These are phyloP conservation scores for Diversispora epigaea DNA, from an alignment of 192 early-diverging fungal species.

Conservation along the genomic window DNA sequence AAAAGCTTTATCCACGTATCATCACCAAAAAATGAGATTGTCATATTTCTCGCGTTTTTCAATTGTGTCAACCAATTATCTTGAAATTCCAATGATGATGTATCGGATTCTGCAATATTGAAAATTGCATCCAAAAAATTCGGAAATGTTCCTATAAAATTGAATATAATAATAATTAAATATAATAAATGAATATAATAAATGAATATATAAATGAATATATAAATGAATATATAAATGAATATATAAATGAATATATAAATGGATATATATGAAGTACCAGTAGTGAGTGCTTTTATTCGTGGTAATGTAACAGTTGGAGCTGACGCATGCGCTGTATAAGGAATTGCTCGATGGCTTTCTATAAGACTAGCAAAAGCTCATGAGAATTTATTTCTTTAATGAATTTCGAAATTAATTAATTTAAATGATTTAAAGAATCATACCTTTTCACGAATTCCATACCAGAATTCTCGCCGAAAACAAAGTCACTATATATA, in stretches of 20 bases:
- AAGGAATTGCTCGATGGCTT: conserved; percentile 47
- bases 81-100: conserved; percentile 55
- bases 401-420: neutral
- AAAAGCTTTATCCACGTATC: conserved; percentile 94
- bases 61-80: conserved; percentile 77
- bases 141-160: conserved; percentile 59
- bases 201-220: neutral
- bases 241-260: neutral
- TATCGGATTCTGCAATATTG: conserved; percentile 78
- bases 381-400: conserved; percentile 35
- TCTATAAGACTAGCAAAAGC: conserved; percentile 56
- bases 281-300: conserved; percentile 79
- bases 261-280: conserved; percentile 32
- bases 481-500: conserved; percentile 65
- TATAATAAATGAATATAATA: neutral
- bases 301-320: conserved; percentile 82
- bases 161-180: neutral
- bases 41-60: conserved; percentile 47
- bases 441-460: conserved; percentile 57
- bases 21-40: conserved; percentile 84
- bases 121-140: conserved; percentile 79
- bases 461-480: conserved; percentile 63
- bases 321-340: conserved; percentile 56
- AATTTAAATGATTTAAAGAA: conserved; percentile 22
- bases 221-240: neutral